Base-by-base conservation (phyloP, 148 eudicot species). In the Polygonum maritimum region DNA sequence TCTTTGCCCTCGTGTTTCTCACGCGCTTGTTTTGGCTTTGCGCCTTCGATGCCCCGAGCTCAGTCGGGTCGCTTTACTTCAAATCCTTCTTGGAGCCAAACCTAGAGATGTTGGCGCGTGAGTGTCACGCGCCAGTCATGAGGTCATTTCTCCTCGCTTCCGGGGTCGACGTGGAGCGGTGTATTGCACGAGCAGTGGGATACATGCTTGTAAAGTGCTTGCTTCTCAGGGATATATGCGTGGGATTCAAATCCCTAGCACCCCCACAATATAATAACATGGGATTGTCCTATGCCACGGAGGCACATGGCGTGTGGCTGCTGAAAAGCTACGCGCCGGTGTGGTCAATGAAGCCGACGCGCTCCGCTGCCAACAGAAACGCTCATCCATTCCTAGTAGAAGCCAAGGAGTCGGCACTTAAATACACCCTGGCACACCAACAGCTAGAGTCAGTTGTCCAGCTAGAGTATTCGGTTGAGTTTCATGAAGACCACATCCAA, bases 371-470 rank as follows among this genome's bases (percentile, higher is more conserved):
- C 3, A 67, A 14, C 0, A 31, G 31, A 63, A 71, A 78, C 15
- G 73, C 45, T 0, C 48, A 71, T 26, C 70, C 51, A 13, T 84
- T 60, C 51, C 88, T 89, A 33, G 69, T 87, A 11, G 90, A 83
- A 49, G 84, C 97, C 38, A 86, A 80, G 52, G 94, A 95, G 76
- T 76, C 91, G 0, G 90, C 91, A 7, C 80, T 95, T 11, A 84
- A 87, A 79, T 95, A 95, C 71, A 77, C 92, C 74, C 39, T 95
- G 75, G 98, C 97, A 3, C 98, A 95, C 76, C 98, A 95, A 58
- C 98, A 87, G 57, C 33, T 95, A 2, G 98, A 95, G 80, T 93
- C 84, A 48, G 85, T 89, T 49, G 79, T 88, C 54, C 98, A 95
- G 73, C 19, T 95, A 35, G 97, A 92, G 78, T 95, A 95, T 60